phyloP scores from a whole-genome alignment of 345 rosid genomes.

The Passiflora organensis region DNA sequence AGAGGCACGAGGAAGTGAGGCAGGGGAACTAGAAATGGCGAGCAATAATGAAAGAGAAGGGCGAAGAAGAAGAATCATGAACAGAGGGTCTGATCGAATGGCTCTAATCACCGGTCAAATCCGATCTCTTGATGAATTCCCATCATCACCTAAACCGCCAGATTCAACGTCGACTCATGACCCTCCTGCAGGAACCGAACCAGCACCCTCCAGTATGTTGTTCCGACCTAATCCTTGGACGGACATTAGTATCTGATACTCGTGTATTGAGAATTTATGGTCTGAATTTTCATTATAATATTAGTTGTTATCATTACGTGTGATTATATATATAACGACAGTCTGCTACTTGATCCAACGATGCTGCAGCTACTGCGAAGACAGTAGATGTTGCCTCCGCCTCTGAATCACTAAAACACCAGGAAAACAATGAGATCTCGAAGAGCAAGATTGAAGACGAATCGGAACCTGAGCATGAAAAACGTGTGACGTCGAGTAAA shows the following conservation, averaged over 20 bases:
- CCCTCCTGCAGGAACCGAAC: neutral
- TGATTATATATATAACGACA: neutral
- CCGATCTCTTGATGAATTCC: conserved; percentile 7
- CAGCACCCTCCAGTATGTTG: conserved; percentile 6
- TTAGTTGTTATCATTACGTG: neutral
- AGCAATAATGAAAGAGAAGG: conserved; percentile 29
- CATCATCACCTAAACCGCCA: conserved; percentile 4
- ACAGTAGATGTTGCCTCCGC: neutral
- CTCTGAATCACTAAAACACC: neutral
- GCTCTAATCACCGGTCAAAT: conserved; percentile 50
- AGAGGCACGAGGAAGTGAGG: neutral
- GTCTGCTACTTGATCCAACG: neutral
- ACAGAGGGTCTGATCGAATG: conserved; percentile 50
- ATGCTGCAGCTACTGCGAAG: conserved; percentile 3
- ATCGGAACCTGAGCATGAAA: neutral
- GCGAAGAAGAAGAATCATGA: conserved; percentile 45
- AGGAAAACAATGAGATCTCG: neutral
- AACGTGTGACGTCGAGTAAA: neutral
- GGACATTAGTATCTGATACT: neutral
- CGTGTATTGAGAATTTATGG: neutral
- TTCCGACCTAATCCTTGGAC: neutral
- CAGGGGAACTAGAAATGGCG: conserved; percentile 6
- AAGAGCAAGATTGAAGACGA: neutral
- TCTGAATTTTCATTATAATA: neutral
- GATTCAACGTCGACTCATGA: neutral